phyloP scores from a whole-genome alignment of 2,329 filamentous ascomycete genomes.

The Penicillium thymicola region DNA sequence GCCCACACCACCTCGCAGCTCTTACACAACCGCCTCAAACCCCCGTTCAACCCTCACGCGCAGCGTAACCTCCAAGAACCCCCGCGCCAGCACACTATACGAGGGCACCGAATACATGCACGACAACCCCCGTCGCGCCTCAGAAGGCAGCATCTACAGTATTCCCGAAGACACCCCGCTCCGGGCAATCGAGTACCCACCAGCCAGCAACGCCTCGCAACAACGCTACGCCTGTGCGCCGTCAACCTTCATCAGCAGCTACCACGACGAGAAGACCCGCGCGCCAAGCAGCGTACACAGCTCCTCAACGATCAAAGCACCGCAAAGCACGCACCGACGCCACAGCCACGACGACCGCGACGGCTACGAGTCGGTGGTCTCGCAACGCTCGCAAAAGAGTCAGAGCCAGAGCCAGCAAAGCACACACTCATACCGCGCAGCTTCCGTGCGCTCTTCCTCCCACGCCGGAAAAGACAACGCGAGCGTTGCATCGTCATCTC shows the following conservation, averaged over 20 bases:
- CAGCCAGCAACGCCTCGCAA: slow-evolving; percentile 23
- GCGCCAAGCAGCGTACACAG: slow-evolving; percentile 33
- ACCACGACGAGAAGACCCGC: slow-evolving; percentile 34
- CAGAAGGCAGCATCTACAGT: slow-evolving; percentile 38
- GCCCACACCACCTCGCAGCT: slow-evolving; percentile 24
- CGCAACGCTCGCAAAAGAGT: slow-evolving; percentile 10
- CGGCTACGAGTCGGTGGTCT: slow-evolving; percentile 20
- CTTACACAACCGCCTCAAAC: slow-evolving; percentile 24
- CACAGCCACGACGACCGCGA: slow-evolving; percentile 24
- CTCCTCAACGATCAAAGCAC: slow-evolving; percentile 37
- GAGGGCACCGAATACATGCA: slow-evolving; percentile 37
- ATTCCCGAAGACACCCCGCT: slow-evolving; percentile 34
- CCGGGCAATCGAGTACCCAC: slow-evolving; percentile 41
- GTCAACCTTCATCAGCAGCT: slow-evolving; percentile 44
- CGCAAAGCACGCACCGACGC: slow-evolving; percentile 21
- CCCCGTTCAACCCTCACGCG: slow-evolving; percentile 33
- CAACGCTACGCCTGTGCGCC: slow-evolving; percentile 30
- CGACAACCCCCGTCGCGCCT: slow-evolving; percentile 34
- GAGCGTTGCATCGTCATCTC: slow-evolving; percentile 32
- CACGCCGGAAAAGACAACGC: slow-evolving; percentile 11
- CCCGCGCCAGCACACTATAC: slow-evolving; percentile 41
- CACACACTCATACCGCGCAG: slow-evolving; percentile 10
- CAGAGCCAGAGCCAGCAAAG: slow-evolving; percentile 22
- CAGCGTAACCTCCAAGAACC: slow-evolving; percentile 40
- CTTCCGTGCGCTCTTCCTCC: not conserved